phyloP scores from a whole-genome alignment of 148 eudicot species.

The Polygonum maritimum region DNA sequence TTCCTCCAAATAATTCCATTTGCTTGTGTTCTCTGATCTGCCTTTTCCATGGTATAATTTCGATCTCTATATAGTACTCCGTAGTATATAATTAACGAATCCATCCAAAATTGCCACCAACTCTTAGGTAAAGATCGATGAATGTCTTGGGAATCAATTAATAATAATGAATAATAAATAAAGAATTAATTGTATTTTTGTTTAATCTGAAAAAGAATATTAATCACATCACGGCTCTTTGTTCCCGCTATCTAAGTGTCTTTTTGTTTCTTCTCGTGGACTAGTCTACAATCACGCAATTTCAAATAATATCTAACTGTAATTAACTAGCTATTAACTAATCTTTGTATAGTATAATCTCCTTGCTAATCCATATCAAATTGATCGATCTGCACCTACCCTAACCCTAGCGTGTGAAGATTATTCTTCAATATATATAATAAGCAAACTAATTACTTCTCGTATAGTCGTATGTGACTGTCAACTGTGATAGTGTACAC shows the following conservation, averaged over 20 bases:
- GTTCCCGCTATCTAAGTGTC: slow-evolving; percentile 11
- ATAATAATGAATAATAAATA: not conserved
- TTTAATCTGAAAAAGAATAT: slow-evolving; percentile 6
- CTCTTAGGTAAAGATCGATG: not conserved
- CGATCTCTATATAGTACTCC: no score
- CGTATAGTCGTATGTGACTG: not conserved
- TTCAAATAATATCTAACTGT: slow-evolving; percentile 2
- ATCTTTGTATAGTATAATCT: not conserved
- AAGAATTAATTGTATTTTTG: not conserved
- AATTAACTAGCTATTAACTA: not conserved
- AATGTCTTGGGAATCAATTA: slow-evolving; percentile 9
- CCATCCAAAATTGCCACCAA: slow-evolving; percentile 6
- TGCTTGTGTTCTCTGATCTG: not conserved
- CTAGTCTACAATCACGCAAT: not conserved
- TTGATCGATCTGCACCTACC: not conserved
- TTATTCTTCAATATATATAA: not conserved
- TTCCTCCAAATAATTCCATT: not conserved
- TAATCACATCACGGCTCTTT: slow-evolving; percentile 9
- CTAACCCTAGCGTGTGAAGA: not conserved
- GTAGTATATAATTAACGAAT: not conserved
- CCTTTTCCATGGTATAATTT: not conserved
- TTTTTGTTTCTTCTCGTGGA: slow-evolving; percentile 8
- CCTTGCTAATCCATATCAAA: not conserved
- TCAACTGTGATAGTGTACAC: no score
- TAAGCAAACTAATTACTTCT: not conserved